Evolutionary conservation across 2,329 filamentous ascomycete species (phyloP).

Genomic region (Colletotrichum euphorbiae): DNA sequence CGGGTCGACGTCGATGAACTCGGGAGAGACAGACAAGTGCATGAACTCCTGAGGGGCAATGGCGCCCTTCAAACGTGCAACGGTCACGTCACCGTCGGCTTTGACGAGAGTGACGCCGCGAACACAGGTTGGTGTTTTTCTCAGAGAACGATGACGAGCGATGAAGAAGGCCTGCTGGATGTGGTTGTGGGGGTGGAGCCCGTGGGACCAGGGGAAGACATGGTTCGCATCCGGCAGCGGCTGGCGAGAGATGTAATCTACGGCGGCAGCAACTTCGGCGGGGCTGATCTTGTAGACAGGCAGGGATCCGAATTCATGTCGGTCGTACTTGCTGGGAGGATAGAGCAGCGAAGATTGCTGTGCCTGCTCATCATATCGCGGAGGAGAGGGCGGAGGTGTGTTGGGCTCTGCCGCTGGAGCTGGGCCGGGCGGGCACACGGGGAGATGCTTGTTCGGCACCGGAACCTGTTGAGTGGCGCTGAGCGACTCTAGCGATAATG

Average conservation of each 20-base stretch:
- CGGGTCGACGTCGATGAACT: slow-evolving; percentile 88
- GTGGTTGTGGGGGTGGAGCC: slow-evolving; percentile 87
- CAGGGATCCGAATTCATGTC: slow-evolving; percentile 63
- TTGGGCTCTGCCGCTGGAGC: slow-evolving; percentile 65
- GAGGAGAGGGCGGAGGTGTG: slow-evolving; percentile 71
- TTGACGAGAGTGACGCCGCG: slow-evolving; percentile 89
- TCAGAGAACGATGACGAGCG: slow-evolving; percentile 76
- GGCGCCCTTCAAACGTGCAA: slow-evolving; percentile 85
- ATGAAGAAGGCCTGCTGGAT: slow-evolving; percentile 92
- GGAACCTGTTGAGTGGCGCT: slow-evolving; percentile 47
- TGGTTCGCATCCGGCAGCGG: slow-evolving; percentile 85
- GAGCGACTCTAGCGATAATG: slow-evolving; percentile 52
- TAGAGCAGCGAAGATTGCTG: slow-evolving; percentile 77
- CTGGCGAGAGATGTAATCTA: slow-evolving; percentile 82
- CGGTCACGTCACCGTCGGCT: slow-evolving; percentile 81
- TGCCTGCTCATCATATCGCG: slow-evolving; percentile 62
- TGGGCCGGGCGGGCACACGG: slow-evolving; percentile 87
- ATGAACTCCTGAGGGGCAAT: slow-evolving; percentile 86
- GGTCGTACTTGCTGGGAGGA: slow-evolving; percentile 74
- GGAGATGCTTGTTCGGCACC: slow-evolving; percentile 89
- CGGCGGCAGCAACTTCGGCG: slow-evolving; percentile 74
- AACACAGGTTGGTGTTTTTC: slow-evolving; percentile 80
- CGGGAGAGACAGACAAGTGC: slow-evolving; percentile 57
- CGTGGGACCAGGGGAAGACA: slow-evolving; percentile 97
- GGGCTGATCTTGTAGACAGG: slow-evolving; percentile 80